Base-by-base conservation (phyloP, 345 rosid species). In the Physaria fendleri region DNA sequence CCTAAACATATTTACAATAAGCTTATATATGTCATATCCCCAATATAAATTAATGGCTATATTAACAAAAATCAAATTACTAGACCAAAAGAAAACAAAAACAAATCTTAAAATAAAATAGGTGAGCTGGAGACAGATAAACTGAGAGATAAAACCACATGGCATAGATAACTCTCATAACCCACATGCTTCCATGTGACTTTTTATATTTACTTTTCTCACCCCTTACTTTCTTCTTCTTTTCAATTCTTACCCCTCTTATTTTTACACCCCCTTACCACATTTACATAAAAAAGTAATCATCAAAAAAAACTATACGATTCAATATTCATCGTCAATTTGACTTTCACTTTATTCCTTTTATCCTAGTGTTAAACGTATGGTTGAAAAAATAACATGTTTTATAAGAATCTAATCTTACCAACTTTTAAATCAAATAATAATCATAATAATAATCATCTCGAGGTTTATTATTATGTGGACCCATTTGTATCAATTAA, bases 111-210 rank as follows among this genome's bases (percentile, higher is more conserved):
- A 15, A 15, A 13, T 8, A 12, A 24, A 43, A 30, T 27, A 33
- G 21, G 62, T 71, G 82, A 82, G 91, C 88, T 84, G 90, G 77
- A 63, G 80, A 56, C 85, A 84, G 81, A 73, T 75, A 65, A 80
- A 82, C 42, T 39, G 25, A 59, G 74, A 59, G 83, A 74, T 76
- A 48, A 81, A 78, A 34, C 70, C 88, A 82, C 86, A 79, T 80
- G 61, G 64, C 68, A 62, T 62, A 29, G 69, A 55, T 69, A 54
- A 28, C 64, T 62, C 64, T 62, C 68, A 46, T 53, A 15, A 27
- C 63, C 23, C 66, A 30, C 74, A 62, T 44, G 62, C 27, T 32
- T 14, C 45, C 65, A 66, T 42, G 59, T 28, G 39, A 32, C 11
- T 32, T 50, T 58, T 25, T 25, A 2, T 44, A 34, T 69, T 69